Base-by-base conservation (phyloP, 225 moss, liverwort and hornwort genomes). In the Physcomitrellopsis africana region DNA sequence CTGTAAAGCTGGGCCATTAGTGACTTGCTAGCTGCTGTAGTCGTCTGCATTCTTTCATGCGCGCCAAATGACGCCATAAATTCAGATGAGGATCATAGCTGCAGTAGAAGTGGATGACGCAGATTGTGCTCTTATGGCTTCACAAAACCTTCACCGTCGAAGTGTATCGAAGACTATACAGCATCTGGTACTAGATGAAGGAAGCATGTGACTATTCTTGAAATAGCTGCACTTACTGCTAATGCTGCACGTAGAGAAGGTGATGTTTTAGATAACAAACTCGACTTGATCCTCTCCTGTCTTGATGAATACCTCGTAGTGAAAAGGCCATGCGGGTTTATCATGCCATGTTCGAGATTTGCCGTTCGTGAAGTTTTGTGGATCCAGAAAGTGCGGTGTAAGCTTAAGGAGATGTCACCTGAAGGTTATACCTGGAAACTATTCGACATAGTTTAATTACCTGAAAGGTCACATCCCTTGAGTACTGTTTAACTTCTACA, bases 41-140 rank as follows among this genome's bases (percentile, higher is more conserved):
- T 47, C 53, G 17, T 44, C 3, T 68, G 57, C 32, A 2, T 65
- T 55, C 69, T 3, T 75, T 63, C 84, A 95, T 94, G 83, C 68
- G 43, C 91, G 84, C 47, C 85, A 86, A 69, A 69, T 87, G 23
- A 29, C 79, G 44, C 91, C 94, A 45, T 87, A 79, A 32, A 51
- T 82, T 69, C 92, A 89, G 74, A 90, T 83, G 12, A 52, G 80
- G n/a, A n/a, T 90, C 42, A 75, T 87, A 72, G 83, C 86, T 70
- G 91, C 97, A 58, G 81, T 90, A 32, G 97, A 97, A 82, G 77
- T 77, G 10, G 94, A 93, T 69, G 94, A 97, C 54, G 70, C 85
- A 10, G 92, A 93, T 66, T 94, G 97, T 72, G 86, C 85, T 63
- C 76, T 79, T 75, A 72, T 71, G 70, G 91, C 91, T 44, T 80